phyloP scores from a whole-genome alignment of 2,329 filamentous ascomycete species.

The Talaromyces sp. region DNA sequence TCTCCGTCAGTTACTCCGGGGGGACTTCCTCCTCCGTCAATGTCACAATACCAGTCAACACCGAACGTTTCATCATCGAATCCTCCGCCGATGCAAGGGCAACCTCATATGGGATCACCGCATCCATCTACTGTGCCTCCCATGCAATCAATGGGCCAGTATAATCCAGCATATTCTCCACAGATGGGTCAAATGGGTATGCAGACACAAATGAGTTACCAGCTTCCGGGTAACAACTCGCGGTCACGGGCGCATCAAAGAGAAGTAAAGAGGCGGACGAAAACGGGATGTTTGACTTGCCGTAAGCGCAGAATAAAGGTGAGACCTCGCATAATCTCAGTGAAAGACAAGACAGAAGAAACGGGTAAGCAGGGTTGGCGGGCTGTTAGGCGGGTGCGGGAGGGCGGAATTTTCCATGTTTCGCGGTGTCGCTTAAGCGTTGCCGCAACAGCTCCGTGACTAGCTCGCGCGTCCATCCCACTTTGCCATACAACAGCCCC shows the following conservation, averaged over 20 bases:
- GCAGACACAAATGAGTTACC: conserved; percentile 52
- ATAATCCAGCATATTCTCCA: conserved; percentile 45
- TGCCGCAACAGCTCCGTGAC: conserved; percentile 13
- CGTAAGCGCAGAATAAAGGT: conserved; percentile 71
- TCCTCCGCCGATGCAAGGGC: conserved; percentile 21
- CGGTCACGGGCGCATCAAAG: conserved; percentile 60
- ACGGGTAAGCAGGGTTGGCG: conserved; percentile 1
- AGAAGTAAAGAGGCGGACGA: conserved; percentile 72
- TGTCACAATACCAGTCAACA: conserved; percentile 30
- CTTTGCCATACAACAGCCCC: conserved; percentile 21
- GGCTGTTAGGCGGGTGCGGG: conserved; percentile 2
- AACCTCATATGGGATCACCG: conserved; percentile 50
- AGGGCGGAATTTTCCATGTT: conserved; percentile 10
- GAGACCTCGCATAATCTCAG: conserved; percentile 29
- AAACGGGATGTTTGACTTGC: conserved; percentile 67
- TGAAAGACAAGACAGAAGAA: not conserved
- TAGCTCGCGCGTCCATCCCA: conserved; percentile 23
- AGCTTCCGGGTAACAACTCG: conserved; percentile 44
- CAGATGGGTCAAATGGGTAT: conserved; percentile 32
- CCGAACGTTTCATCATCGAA: conserved; percentile 12
- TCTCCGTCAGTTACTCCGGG: conserved; percentile 26
- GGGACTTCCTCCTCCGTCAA: conserved; percentile 27
- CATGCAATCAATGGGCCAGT: conserved; percentile 54
- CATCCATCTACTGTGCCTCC: conserved; percentile 47
- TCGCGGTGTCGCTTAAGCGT: conserved; percentile 15